phyloP scores from a whole-genome alignment of 1,139 yeast genomes.

The Pichia sp. region DNA sequence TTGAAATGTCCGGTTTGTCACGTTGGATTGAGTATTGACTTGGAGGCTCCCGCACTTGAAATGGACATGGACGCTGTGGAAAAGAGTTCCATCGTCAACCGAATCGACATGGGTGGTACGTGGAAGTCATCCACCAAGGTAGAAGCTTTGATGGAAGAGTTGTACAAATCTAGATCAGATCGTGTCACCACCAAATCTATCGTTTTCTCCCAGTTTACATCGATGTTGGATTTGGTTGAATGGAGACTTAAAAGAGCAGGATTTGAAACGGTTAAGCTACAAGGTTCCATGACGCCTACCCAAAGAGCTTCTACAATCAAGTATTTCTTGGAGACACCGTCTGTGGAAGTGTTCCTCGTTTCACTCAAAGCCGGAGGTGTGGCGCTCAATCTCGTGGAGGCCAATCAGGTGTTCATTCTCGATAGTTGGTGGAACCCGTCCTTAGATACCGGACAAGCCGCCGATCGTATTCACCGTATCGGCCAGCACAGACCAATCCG shows the following conservation, averaged over 20 bases:
- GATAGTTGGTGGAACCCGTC: slow-evolving; percentile 99
- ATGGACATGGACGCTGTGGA: slow-evolving; percentile 57
- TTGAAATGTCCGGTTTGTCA: slow-evolving; percentile 95
- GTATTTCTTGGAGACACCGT: slow-evolving; percentile 85
- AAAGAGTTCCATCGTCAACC: slow-evolving; percentile 80
- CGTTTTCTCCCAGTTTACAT: slow-evolving; percentile 94
- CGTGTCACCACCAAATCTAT: slow-evolving; percentile 86
- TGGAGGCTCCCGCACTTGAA: slow-evolving; percentile 81
- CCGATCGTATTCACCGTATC: slow-evolving; percentile 96
- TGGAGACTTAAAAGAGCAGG: slow-evolving; percentile 95
- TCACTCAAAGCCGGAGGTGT: slow-evolving; percentile 98
- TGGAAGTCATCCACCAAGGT: slow-evolving; percentile 95
- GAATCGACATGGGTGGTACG: slow-evolving; percentile 77
- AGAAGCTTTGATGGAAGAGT: slow-evolving; percentile 91
- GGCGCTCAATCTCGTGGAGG: slow-evolving; percentile 91
- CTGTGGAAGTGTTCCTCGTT: slow-evolving; percentile 88
- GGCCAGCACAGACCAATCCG: slow-evolving; percentile 96
- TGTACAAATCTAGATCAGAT: slow-evolving; percentile 80
- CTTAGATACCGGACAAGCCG: slow-evolving; percentile 90
- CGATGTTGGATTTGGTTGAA: slow-evolving; percentile 91
- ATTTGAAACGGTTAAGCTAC: slow-evolving; percentile 84
- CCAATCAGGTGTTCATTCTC: slow-evolving; percentile 88
- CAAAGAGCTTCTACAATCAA: slow-evolving; percentile 89
- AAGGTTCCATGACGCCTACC: slow-evolving; percentile 94
- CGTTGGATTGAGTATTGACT: slow-evolving; percentile 81